These are phyloP conservation scores for Leccinum variicolor DNA, from an alignment of 768 basidiomycete genomes.

Conservation along the genomic window DNA sequence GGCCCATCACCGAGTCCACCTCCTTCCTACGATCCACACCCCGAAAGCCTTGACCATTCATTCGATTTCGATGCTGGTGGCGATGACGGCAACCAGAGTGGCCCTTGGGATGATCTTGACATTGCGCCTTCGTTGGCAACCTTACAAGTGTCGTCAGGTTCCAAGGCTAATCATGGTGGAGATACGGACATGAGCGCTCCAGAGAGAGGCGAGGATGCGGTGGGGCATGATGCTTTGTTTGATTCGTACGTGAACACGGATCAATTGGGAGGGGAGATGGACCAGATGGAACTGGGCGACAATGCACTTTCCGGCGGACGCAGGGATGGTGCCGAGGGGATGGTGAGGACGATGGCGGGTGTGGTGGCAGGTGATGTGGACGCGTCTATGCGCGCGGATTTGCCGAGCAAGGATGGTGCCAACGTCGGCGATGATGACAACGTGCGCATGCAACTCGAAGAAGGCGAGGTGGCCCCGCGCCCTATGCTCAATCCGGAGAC, in stretches of 20 bases:
- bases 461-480: conserved; percentile 15
- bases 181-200: neutral
- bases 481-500: neutral
- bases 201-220: conserved; percentile 1
- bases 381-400: neutral
- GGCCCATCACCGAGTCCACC: neutral
- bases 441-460: conserved; percentile 5
- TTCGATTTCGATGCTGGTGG: conserved; percentile 15
- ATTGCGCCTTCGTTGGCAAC: conserved; percentile 6
- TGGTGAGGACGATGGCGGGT: neutral
- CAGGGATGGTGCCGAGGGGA: neutral
- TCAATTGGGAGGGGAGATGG: conserved; percentile 2
- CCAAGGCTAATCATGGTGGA: neutral
- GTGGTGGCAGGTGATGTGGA: neutral
- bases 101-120: conserved; percentile 1
- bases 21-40: conserved; percentile 1
- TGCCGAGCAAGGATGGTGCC: neutral
- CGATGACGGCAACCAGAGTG: neutral
- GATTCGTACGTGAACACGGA: conserved; percentile 25
- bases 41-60: conserved; percentile 13
- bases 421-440: neutral
- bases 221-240: conserved; percentile 13
- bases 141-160: neutral
- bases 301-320: neutral
- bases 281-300: neutral